phyloP scores from a whole-genome alignment of 2,329 filamentous ascomycete species.

The Periglandula ipomoeae region DNA sequence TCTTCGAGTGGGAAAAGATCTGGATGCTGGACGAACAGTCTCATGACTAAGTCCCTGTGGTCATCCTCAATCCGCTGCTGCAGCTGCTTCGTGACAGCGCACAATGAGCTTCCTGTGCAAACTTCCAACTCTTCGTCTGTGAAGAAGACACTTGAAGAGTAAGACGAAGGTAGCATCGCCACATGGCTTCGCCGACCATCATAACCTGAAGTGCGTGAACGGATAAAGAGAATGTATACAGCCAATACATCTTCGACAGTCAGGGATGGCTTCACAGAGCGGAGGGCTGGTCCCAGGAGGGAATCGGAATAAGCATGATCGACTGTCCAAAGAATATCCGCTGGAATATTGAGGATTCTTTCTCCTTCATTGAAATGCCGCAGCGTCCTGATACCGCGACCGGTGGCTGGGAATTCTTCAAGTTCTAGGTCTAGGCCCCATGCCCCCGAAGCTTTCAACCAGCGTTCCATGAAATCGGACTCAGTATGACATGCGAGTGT shows the following conservation, averaged over 20 bases:
- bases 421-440: constrained; percentile 22
- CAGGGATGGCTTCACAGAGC: constrained; percentile 19
- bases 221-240: constrained; percentile 24
- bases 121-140: constrained; percentile 23
- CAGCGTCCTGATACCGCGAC: constrained; percentile 21
- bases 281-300: constrained; percentile 22
- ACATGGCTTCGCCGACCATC: constrained; percentile 19
- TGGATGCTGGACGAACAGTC: constrained; percentile 19
- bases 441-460: constrained; percentile 22
- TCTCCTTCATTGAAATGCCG: constrained; percentile 23
- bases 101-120: constrained; percentile 23
- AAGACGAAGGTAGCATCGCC: constrained; percentile 20
- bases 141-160: constrained; percentile 27
- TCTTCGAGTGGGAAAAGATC: constrained; percentile 23
- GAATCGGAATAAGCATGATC: constrained; percentile 22
- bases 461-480: constrained; percentile 20
- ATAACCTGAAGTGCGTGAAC: constrained; percentile 23
- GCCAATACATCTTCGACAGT: constrained; percentile 25
- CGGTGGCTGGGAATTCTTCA: constrained; percentile 22
- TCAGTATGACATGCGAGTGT: too few species aligned
- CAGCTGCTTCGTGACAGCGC: constrained; percentile 23
- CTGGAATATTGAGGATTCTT: constrained; percentile 24
- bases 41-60: constrained; percentile 18
- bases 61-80: constrained; percentile 19
- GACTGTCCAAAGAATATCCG: constrained; percentile 21